A percentile compares a stretch with the other conserved stretches of the same genome.
phyloP scores from a whole-genome alignment of 768 basidiomycete species.

The Termitomyces eurrhizus region DNA sequence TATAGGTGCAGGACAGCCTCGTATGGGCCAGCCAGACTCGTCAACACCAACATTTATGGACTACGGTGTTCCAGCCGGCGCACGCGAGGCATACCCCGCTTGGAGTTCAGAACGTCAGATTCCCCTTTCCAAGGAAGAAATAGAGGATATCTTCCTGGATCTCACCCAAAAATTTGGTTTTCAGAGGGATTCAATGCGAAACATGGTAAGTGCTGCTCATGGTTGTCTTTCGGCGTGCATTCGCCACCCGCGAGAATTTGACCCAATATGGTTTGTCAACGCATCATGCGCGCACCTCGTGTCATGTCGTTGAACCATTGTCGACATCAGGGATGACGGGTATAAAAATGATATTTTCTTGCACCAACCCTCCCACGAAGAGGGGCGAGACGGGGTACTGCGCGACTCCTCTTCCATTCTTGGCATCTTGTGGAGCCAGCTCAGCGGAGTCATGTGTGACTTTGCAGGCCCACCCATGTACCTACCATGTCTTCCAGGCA shows the following conservation, averaged over 20 bases:
- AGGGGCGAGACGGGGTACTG: not conserved
- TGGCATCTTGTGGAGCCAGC: not conserved
- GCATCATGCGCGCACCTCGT: constrained; percentile 8
- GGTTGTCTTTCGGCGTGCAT: constrained; percentile 3
- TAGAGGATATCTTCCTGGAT: constrained; percentile 97
- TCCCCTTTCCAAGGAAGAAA: constrained; percentile 98
- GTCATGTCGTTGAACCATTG: not conserved
- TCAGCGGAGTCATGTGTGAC: not conserved
- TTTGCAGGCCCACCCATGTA: not conserved
- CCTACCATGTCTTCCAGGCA: not conserved
- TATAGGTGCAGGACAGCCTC: constrained; percentile 44
- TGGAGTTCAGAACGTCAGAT: constrained; percentile 92
- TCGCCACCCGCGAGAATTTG: constrained; percentile 13
- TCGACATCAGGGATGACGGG: not conserved
- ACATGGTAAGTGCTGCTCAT: constrained; percentile 61
- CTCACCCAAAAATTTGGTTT: constrained; percentile 99
- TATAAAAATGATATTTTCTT: not conserved
- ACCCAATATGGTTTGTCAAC: constrained; percentile 2
- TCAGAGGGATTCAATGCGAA: constrained; percentile 91
- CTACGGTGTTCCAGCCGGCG: constrained; percentile 48
- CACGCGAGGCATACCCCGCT: constrained; percentile 86
- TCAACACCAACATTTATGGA: constrained; percentile 75
- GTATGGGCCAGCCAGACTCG: constrained; percentile 60
- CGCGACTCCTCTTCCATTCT: constrained; percentile 7
- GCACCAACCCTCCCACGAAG: not conserved